A percentile compares a stretch with the other conserved stretches of the same genome.
These are phyloP conservation scores for Russula lepida DNA, from an alignment of 768 basidiomycete genomes.

Conservation along the genomic window DNA sequence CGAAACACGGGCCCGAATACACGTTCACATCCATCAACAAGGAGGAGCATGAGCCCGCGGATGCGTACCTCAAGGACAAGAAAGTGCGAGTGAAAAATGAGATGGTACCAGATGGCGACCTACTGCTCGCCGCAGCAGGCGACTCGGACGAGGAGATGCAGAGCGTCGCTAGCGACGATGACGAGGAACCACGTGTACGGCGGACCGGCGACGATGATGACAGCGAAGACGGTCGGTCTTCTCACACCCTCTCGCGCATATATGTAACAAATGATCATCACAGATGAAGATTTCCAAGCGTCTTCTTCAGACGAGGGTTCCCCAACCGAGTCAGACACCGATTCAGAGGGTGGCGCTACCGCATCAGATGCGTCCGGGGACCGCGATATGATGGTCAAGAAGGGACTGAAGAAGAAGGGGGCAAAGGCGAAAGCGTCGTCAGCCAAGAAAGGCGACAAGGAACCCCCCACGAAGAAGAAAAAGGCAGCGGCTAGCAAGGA, in stretches of 20 bases:
- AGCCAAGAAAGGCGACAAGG: conserved; percentile 33
- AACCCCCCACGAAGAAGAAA: conserved; percentile 26
- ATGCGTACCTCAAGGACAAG: conserved; percentile 80
- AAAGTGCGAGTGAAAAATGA: conserved; percentile 93
- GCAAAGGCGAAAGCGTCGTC: conserved; percentile 36
- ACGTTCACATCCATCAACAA: conserved; percentile 92
- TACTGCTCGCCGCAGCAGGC: conserved; percentile 58
- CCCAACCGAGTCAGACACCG: conserved; percentile 64
- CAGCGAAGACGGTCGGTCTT: conserved; percentile 55
- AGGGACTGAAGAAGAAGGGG: conserved; percentile 30
- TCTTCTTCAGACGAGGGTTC: conserved; percentile 85
- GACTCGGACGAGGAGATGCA: conserved; percentile 79
- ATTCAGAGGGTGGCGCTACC: conserved; percentile 53
- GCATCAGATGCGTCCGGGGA: conserved; percentile 84
- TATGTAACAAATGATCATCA: not conserved
- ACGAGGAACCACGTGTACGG: conserved; percentile 45
- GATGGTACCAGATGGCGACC: conserved; percentile 82
- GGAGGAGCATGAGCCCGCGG: conserved; percentile 85
- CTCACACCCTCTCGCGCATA: not conserved
- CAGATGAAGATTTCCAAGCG: conserved; percentile 87
- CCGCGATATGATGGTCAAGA: conserved; percentile 49
- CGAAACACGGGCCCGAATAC: conserved; percentile 76
- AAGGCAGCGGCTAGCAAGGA: conserved; percentile 28
- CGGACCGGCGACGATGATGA: conserved; percentile 55
- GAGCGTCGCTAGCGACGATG: conserved; percentile 66